Conservation (phyloP, 208 protist genomes). For the Trypanosomatidae sp. region DNA sequence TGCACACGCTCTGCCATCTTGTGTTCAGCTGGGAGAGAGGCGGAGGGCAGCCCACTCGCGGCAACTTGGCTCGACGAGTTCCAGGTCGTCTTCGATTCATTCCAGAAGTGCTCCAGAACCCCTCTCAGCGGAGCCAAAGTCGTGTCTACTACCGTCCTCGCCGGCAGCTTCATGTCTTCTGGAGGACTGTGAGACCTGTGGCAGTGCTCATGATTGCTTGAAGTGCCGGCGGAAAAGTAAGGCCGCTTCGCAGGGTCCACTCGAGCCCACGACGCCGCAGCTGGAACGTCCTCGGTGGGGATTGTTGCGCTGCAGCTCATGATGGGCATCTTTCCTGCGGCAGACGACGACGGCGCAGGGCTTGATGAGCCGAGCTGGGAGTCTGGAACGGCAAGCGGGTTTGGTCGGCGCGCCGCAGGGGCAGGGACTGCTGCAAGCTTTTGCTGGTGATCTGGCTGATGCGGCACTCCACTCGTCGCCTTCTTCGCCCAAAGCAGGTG, state of each 20-base stretch:
- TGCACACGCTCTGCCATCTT: constrained; percentile 8
- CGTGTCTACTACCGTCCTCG: constrained; percentile 30
- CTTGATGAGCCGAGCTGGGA: constrained; percentile 21
- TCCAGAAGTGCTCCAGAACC: constrained; percentile 50
- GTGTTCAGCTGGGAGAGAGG: neutral
- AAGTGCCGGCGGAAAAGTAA: constrained; percentile 15
- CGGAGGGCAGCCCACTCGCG: neutral
- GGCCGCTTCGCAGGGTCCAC: constrained; percentile 27
- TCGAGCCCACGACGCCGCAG: constrained; percentile 22
- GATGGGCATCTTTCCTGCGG: neutral
- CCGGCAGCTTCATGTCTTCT: neutral
- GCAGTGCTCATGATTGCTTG: neutral
- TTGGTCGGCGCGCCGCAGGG: neutral
- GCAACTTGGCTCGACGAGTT: neutral
- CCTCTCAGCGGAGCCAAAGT: constrained; percentile 40
- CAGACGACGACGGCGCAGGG: neutral
- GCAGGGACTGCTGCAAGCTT: too few relatives aligned
- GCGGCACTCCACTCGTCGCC: neutral
- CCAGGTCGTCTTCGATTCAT: neutral
- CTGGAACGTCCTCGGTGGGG: constrained; percentile 12
- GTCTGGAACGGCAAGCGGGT: constrained; percentile 39
- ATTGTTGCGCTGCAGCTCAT: neutral
- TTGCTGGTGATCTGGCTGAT: neutral
- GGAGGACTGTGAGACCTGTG: neutral
- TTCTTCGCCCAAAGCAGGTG: constrained; percentile 7